Evolutionary conservation across 768 basidiomycete species (phyloP).

Genomic region (Hygrophorus pudorinus): DNA sequence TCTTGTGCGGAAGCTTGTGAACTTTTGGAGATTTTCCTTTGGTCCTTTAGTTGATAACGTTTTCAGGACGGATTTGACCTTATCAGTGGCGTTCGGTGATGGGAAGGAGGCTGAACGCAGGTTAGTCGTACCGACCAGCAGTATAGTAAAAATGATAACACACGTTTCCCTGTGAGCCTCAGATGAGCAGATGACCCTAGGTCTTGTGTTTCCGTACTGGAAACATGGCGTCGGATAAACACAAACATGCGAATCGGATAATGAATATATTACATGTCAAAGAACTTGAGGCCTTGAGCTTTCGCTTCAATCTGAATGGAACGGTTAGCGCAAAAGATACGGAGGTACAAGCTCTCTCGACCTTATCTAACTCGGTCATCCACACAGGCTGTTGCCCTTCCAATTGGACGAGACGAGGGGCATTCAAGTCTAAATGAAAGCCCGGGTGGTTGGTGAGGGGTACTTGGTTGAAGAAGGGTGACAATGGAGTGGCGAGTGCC

Average conservation of each 20-base stretch:
- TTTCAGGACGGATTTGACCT: slow-evolving; percentile 49
- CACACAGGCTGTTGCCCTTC: slow-evolving; percentile 60
- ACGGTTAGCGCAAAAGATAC: slow-evolving; percentile 6
- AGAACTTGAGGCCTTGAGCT: slow-evolving; percentile 70
- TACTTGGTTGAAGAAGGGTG: slow-evolving; percentile 25
- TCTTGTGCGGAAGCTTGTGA: slow-evolving; percentile 66
- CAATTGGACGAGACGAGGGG: slow-evolving; percentile 65
- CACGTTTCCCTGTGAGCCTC: slow-evolving; percentile 29
- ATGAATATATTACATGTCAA: slow-evolving; percentile 59
- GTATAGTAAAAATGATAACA: too few relatives aligned
- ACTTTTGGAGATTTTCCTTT: slow-evolving; percentile 49
- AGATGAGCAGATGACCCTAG: slow-evolving; percentile 35
- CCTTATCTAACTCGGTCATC: slow-evolving; percentile 91
- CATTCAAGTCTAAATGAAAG: slow-evolving; percentile 64
- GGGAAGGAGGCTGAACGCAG: slow-evolving; percentile 46
- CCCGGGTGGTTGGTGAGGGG: slow-evolving; percentile 37
- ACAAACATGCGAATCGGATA: slow-evolving; percentile 4
- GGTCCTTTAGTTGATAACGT: slow-evolving; percentile 60
- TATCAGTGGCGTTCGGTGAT: slow-evolving; percentile 48
- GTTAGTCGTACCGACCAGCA: too few relatives aligned
- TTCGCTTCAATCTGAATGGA: slow-evolving; percentile 59
- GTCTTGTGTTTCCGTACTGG: slow-evolving; percentile 72
- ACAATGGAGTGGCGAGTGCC: slow-evolving; percentile 31
- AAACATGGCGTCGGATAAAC: slow-evolving; percentile 10
- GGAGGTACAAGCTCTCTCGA: slow-evolving; percentile 15